These are phyloP conservation scores for Lyophyllum shimeji DNA, from an alignment of 768 basidiomycete genomes.

Conservation along the genomic window DNA sequence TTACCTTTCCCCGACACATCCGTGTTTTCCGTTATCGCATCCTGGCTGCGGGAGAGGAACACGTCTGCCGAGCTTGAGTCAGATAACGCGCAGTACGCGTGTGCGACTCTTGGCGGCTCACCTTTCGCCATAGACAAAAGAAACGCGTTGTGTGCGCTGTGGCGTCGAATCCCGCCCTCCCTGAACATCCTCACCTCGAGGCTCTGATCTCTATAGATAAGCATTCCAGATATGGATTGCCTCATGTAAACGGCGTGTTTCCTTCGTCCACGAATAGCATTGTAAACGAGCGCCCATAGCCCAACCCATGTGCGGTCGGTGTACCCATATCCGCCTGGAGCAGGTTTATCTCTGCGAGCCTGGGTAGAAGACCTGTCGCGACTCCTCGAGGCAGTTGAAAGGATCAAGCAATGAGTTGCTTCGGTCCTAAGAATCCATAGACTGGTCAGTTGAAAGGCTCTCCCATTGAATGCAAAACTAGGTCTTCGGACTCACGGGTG, in stretches of 20 bases:
- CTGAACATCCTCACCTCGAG: not conserved
- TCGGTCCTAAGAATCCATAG: not conserved
- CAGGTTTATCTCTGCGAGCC: not conserved
- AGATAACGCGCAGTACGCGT: not conserved
- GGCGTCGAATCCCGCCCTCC: conserved; percentile 3
- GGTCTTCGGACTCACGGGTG: not conserved
- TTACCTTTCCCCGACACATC: not conserved
- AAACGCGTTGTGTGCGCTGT: conserved; percentile 5
- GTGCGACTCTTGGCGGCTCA: not conserved
- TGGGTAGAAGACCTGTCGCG: conserved; percentile 4
- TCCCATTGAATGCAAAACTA: not conserved
- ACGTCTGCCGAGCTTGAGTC: not conserved
- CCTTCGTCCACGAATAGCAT: not conserved
- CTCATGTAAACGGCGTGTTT: conserved; percentile 11
- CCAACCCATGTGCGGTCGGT: conserved; percentile 5
- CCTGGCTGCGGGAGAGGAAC: not conserved
- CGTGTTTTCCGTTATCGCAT: not conserved
- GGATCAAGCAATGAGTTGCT: not conserved
- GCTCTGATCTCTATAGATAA: conserved; percentile 11
- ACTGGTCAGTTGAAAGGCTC: not conserved
- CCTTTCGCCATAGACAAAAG: not conserved
- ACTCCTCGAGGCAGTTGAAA: conserved; percentile 3
- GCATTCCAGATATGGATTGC: conserved; percentile 5
- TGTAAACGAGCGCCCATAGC: conserved; percentile 3
- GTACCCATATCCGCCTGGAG: conserved; percentile 3